phyloP scores from a whole-genome alignment of 108 stramenopile genomes.

The Craspedostauros australis region DNA sequence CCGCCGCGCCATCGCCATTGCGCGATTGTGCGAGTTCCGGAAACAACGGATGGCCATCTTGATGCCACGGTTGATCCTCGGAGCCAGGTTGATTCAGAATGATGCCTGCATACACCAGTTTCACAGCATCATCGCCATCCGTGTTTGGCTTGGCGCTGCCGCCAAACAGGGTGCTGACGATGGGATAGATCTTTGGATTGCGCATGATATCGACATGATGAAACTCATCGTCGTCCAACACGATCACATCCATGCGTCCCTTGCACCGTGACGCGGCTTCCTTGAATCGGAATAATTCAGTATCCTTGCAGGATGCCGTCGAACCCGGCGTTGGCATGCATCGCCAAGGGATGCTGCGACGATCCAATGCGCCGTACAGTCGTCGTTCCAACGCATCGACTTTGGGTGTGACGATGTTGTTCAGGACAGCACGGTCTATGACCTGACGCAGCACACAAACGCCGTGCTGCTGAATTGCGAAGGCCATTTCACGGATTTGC shows the following conservation, averaged over 20 bases:
- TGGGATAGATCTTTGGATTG: conserved; percentile 21
- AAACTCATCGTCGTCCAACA: conserved; percentile 1
- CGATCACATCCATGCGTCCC: conserved; percentile 46
- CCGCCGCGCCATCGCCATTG: neutral
- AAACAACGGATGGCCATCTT: conserved; percentile 44
- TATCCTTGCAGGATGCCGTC: too few species aligned
- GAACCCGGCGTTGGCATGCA: too few species aligned
- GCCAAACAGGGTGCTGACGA: conserved; percentile 26
- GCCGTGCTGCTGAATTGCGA: too few species aligned
- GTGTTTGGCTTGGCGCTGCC: conserved; percentile 1
- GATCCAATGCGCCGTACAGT: too few species aligned
- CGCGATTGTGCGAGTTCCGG: conserved; percentile 8
- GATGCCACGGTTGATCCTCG: conserved; percentile 52
- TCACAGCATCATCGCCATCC: neutral
- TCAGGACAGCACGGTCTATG: too few species aligned
- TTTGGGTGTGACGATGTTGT: too few species aligned
- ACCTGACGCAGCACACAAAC: too few species aligned
- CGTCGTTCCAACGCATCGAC: too few species aligned
- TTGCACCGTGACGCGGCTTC: conserved; percentile 45
- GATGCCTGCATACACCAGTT: conserved; percentile 45
- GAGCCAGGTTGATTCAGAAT: conserved; percentile 39
- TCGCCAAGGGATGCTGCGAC: too few species aligned
- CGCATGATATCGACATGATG: conserved; percentile 1
- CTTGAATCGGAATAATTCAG: conserved; percentile 37
- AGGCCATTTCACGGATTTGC: too few species aligned